Percentiles rank a stretch among this genome's conserved stretches.
Conservation (phyloP, 495 filamentous ascomycete genomes). For the Podospora tetraspora region DNA sequence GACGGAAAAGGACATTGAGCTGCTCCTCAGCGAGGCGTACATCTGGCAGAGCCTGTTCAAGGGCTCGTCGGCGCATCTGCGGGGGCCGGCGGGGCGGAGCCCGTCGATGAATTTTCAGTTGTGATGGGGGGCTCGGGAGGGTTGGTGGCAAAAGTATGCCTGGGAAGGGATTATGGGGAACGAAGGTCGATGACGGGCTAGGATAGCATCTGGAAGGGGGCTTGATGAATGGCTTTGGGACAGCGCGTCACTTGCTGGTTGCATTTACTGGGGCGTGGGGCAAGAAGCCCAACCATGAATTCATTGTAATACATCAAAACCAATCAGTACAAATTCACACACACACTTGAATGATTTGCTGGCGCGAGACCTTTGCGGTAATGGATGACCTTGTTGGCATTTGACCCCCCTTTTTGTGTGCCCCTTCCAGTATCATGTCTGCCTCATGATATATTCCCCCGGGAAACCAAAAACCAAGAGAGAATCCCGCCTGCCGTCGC, state of each 20-base stretch:
- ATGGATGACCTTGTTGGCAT: neutral
- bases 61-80: constrained; percentile 78
- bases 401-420: neutral
- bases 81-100: constrained; percentile 39
- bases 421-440: too few species aligned
- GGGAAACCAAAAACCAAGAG: neutral
- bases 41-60: constrained; percentile 94
- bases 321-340: neutral
- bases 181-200: neutral
- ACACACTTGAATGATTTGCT: neutral
- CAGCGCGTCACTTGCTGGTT: neutral
- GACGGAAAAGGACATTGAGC: constrained; percentile 97
- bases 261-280: neutral
- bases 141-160: too few species aligned
- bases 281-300: neutral
- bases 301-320: neutral
- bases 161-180: neutral
- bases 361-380: neutral
- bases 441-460: neutral
- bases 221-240: neutral
- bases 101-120: constrained; percentile 40
- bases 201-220: neutral
- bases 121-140: constrained; percentile 16
- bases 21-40: constrained; percentile 89
- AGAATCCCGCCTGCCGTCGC: neutral